These are phyloP conservation scores for Diplodia mutila DNA, from an alignment of 2,329 filamentous ascomycete species.

Conservation along the genomic window DNA sequence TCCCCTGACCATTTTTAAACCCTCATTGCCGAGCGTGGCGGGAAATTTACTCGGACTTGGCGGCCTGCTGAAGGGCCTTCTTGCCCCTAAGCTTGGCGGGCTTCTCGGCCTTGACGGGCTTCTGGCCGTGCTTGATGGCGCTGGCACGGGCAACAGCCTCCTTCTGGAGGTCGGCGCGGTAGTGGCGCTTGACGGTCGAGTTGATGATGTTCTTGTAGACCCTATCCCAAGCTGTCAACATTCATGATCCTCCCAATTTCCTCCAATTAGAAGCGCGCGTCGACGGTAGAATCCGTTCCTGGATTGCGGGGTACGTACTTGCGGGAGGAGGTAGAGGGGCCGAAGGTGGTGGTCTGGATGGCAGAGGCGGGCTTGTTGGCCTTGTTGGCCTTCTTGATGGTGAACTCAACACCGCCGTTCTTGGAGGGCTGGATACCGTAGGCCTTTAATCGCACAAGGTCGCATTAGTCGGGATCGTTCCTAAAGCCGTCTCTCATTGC, in stretches of 20 bases:
- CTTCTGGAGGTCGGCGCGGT: conserved; percentile 63
- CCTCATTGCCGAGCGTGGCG: background rate
- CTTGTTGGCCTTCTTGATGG: conserved; percentile 80
- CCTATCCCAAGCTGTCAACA: conserved; percentile 52
- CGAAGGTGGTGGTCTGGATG: conserved; percentile 69
- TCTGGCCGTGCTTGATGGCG: conserved; percentile 80
- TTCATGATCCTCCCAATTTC: background rate
- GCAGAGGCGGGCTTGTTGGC: conserved; percentile 73
- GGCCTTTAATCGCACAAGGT: conserved; percentile 59
- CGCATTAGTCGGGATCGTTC: background rate
- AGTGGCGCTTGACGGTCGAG: conserved; percentile 79
- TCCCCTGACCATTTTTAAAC: conserved; percentile 12
- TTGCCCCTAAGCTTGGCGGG: conserved; percentile 77
- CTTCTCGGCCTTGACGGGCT: conserved; percentile 73
- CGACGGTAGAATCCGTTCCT: background rate
- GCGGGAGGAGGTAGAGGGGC: conserved; percentile 72
- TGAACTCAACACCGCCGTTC: conserved; percentile 78
- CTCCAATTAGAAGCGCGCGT: too few species aligned
- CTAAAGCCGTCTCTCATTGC: conserved; percentile 20
- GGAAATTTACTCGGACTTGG: conserved; percentile 51
- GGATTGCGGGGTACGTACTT: conserved; percentile 64
- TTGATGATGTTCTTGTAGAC: conserved; percentile 88
- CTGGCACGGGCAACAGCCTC: conserved; percentile 83
- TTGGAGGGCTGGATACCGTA: conserved; percentile 76
- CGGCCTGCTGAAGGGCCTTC: conserved; percentile 60